These are phyloP conservation scores for Ogataea hybrid DNA, from an alignment of 1,139 yeast genomes.

Conservation along the genomic window DNA sequence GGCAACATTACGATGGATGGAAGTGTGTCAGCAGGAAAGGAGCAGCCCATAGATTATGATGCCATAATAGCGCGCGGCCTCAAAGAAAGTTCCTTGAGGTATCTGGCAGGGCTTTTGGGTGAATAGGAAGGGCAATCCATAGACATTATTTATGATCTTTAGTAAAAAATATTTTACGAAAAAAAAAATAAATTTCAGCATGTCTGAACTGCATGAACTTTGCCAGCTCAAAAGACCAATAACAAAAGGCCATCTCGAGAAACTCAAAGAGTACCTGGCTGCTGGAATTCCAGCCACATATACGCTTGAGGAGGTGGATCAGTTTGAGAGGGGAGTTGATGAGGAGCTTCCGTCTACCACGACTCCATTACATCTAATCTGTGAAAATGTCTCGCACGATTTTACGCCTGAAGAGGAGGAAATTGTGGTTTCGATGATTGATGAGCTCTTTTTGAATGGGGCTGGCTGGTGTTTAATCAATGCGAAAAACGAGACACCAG, in stretches of 20 bases:
- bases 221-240: slow-evolving; percentile 65
- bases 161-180: neutral
- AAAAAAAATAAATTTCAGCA: slow-evolving; percentile 24
- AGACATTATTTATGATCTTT: neutral
- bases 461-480: slow-evolving; percentile 88
- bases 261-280: too few species aligned
- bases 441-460: slow-evolving; percentile 72
- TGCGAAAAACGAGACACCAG: slow-evolving; percentile 68
- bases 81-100: slow-evolving; percentile 28
- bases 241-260: slow-evolving; percentile 39
- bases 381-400: too few species aligned
- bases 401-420: slow-evolving; percentile 43
- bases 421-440: slow-evolving; percentile 56
- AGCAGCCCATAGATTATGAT: slow-evolving; percentile 23
- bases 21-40: neutral
- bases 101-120: slow-evolving; percentile 24
- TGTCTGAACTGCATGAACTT: slow-evolving; percentile 72
- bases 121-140: neutral
- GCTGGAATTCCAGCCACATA: too few species aligned
- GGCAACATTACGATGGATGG: slow-evolving; percentile 17
- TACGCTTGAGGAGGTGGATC: too few species aligned
- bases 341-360: too few species aligned
- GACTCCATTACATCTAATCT: too few species aligned
- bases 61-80: slow-evolving; percentile 21
- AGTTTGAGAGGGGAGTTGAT: too few species aligned